phyloP scores from a whole-genome alignment of 768 basidiomycete species.

The Hericium coralloides region DNA sequence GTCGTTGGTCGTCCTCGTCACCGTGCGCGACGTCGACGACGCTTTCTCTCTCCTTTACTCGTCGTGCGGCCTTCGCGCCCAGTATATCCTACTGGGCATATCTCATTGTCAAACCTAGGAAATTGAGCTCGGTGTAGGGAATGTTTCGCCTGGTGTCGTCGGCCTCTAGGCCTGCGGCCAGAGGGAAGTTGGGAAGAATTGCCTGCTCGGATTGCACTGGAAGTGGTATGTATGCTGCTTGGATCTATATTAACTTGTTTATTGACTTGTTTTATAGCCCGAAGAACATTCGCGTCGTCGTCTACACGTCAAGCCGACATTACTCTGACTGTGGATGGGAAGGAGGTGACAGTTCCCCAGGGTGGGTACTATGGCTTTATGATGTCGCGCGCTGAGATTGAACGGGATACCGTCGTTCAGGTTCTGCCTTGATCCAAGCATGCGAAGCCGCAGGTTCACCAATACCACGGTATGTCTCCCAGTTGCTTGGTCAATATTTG shows the following conservation, averaged over 20 bases:
- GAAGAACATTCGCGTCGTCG: conserved; percentile 56
- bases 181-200: conserved; percentile 64
- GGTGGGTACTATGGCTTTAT: conserved; percentile 40
- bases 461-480: conserved; percentile 57
- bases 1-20: conserved; percentile 9
- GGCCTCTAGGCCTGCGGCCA: conserved; percentile 42
- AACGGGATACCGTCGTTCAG: conserved; percentile 26
- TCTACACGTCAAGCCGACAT: conserved; percentile 66
- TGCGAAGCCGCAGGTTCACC: conserved; percentile 83
- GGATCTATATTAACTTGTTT: not conserved
- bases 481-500: not conserved
- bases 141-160: conserved; percentile 70
- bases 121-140: conserved; percentile 4
- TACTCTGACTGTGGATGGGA: conserved; percentile 92
- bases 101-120: not conserved
- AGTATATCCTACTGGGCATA: not conserved
- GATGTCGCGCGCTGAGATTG: not conserved
- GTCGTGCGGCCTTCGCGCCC: conserved; percentile 3
- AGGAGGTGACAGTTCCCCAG: conserved; percentile 94
- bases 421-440: conserved; percentile 93
- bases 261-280: conserved; percentile 25
- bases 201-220: conserved; percentile 18
- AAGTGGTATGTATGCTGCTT: conserved; percentile 3
- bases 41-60: not conserved
- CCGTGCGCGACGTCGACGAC: conserved; percentile 12